Evolutionary conservation across 768 basidiomycete genomes (phyloP).

Genomic region (Lactifluus rugatus): DNA sequence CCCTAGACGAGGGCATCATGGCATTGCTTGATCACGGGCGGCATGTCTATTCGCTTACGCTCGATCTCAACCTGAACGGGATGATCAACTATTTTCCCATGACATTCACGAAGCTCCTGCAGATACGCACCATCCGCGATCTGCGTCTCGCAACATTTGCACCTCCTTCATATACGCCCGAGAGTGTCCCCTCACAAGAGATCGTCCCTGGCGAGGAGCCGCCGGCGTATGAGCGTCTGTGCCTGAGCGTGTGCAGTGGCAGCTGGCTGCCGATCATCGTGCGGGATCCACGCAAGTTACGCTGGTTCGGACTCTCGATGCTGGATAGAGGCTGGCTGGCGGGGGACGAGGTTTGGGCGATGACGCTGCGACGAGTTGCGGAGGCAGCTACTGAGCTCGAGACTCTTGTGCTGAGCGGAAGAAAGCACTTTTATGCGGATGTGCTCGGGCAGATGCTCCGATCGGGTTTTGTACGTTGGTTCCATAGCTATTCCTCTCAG

Average conservation of each 20-base stretch:
- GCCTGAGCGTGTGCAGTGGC: background rate
- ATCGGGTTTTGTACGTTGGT: slow-evolving; percentile 5
- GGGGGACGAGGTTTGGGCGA: background rate
- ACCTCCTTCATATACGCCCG: background rate
- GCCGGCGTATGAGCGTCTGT: background rate
- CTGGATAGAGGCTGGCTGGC: background rate
- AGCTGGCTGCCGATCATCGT: background rate
- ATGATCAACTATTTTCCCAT: background rate
- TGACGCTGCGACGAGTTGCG: background rate
- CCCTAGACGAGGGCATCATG: background rate
- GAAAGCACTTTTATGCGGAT: background rate
- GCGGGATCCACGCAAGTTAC: slow-evolving; percentile 6
- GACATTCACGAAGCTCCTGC: background rate
- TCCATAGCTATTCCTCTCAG: background rate
- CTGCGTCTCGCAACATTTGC: background rate
- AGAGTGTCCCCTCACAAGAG: background rate
- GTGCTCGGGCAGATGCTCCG: slow-evolving; percentile 1
- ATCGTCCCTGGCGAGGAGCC: background rate
- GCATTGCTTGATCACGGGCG: background rate
- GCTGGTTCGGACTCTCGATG: slow-evolving; percentile 5
- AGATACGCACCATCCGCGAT: slow-evolving; percentile 6
- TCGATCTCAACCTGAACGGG: background rate
- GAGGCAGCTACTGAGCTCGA: slow-evolving; percentile 5
- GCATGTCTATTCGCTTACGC: background rate
- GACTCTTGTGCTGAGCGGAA: slow-evolving; percentile 2